Conservation (phyloP, 2,329 filamentous ascomycete genomes). For the Talaromyces atroroseus region DNA sequence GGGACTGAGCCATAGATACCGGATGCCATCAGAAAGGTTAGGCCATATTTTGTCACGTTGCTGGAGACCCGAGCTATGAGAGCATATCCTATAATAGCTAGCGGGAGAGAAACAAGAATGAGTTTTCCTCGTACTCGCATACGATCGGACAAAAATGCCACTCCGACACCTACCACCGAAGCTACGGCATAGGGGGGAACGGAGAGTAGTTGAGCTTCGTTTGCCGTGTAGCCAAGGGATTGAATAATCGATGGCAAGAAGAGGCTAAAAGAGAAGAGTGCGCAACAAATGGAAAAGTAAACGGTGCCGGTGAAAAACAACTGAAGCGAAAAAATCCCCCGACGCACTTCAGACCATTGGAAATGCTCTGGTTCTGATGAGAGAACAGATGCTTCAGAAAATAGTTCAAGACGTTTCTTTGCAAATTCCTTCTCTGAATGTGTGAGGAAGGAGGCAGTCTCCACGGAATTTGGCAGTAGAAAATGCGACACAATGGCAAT, state of each 20-base stretch:
- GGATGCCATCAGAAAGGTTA: constrained; percentile 63
- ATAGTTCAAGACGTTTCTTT: too few species aligned
- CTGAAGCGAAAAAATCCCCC: constrained; percentile 55
- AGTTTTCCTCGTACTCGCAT: constrained; percentile 54
- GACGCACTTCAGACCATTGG: constrained; percentile 56
- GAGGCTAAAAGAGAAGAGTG: constrained; percentile 58
- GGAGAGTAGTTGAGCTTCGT: constrained; percentile 56
- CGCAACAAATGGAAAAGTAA: constrained; percentile 55
- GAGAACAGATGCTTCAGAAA: too few species aligned
- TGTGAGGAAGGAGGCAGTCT: too few species aligned
- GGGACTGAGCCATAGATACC: constrained; percentile 61
- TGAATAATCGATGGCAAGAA: constrained; percentile 63
- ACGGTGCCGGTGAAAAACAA: constrained; percentile 59
- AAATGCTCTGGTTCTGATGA: constrained; percentile 43
- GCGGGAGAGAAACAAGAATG: constrained; percentile 58
- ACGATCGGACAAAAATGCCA: constrained; percentile 55
- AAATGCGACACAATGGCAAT: too few species aligned
- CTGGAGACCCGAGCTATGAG: constrained; percentile 54
- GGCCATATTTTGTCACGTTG: constrained; percentile 54
- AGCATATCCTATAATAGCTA: constrained; percentile 61
- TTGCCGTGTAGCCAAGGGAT: constrained; percentile 50
- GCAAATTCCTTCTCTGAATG: too few species aligned
- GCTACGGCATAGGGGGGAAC: constrained; percentile 61
- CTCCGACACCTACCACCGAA: constrained; percentile 11
- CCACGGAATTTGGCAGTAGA: too few species aligned